A percentile compares a stretch with the other conserved stretches of the same genome.
Conservation (phyloP, 1,284 basidiomycete species). For the Boletus mariae region DNA sequence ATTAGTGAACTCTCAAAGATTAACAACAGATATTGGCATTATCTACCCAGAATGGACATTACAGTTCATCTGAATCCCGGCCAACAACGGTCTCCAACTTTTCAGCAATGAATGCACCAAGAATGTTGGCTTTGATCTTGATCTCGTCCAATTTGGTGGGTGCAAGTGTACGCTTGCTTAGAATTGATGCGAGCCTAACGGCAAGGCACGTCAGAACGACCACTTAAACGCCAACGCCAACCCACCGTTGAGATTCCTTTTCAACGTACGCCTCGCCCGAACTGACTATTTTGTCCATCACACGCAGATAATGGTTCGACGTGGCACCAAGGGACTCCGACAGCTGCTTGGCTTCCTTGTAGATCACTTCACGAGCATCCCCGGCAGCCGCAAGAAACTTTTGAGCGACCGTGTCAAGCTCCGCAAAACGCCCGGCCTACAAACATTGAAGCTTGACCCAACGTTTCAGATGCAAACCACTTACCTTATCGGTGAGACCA, state of each 20-base stretch:
- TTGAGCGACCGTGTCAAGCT: slow-evolving; percentile 77
- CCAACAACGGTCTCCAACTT: slow-evolving; percentile 35
- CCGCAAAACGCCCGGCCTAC: slow-evolving; percentile 77
- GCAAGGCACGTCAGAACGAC: slow-evolving; percentile 13
- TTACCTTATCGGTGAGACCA: slow-evolving; percentile 68
- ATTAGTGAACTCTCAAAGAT: slow-evolving; percentile 20
- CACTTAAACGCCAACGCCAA: not conserved
- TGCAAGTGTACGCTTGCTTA: slow-evolving; percentile 72
- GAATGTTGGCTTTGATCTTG: slow-evolving; percentile 87
- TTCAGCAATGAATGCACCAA: slow-evolving; percentile 65
- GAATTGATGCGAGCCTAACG: slow-evolving; percentile 60
- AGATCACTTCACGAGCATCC: slow-evolving; percentile 55
- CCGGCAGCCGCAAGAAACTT: slow-evolving; percentile 70
- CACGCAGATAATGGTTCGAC: slow-evolving; percentile 82
- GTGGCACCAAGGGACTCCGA: slow-evolving; percentile 46
- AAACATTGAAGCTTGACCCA: slow-evolving; percentile 3
- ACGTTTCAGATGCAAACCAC: slow-evolving; percentile 16
- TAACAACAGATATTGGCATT: slow-evolving; percentile 12
- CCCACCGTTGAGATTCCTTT: slow-evolving; percentile 85
- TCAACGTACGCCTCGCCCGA: slow-evolving; percentile 75
- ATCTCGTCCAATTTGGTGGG: slow-evolving; percentile 89
- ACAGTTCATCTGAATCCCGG: slow-evolving; percentile 38
- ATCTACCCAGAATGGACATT: slow-evolving; percentile 18
- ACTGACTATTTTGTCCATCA: slow-evolving; percentile 85
- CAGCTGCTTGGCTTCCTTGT: slow-evolving; percentile 56